phyloP scores from a whole-genome alignment of 2,329 filamentous ascomycete genomes.

The Trichoderma citrinoviride region DNA sequence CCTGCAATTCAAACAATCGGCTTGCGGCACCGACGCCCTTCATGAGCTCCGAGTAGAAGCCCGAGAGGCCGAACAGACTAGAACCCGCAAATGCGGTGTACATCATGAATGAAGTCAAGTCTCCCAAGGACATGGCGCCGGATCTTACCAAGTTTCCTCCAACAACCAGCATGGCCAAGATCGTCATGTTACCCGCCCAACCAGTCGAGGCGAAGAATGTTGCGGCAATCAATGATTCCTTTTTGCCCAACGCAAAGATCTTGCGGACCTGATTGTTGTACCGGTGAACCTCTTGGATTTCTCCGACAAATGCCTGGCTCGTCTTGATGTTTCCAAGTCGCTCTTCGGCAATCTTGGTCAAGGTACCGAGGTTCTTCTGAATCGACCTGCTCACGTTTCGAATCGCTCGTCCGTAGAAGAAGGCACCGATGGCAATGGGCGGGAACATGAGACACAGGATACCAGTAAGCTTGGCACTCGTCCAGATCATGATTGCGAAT shows the following conservation, averaged over 20 bases:
- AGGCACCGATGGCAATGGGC: conserved; percentile 83
- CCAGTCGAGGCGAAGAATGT: conserved; percentile 86
- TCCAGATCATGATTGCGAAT: conserved; percentile 91
- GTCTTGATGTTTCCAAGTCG: conserved; percentile 96
- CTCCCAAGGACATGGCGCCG: conserved; percentile 83
- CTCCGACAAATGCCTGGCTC: conserved; percentile 92
- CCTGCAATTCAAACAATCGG: conserved; percentile 91
- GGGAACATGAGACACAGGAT: conserved; percentile 85
- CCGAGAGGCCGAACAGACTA: conserved; percentile 88
- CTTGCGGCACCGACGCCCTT: conserved; percentile 98
- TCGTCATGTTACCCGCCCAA: conserved; percentile 94
- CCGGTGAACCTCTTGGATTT: conserved; percentile 82
- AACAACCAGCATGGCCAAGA: conserved; percentile 83
- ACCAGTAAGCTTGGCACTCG: conserved; percentile 85
- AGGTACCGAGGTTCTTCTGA: conserved; percentile 85
- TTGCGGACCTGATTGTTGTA: conserved; percentile 91
- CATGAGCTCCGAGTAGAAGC: conserved; percentile 98
- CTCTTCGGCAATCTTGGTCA: conserved; percentile 98
- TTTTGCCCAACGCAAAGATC: conserved; percentile 85
- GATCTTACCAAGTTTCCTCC: conserved; percentile 87
- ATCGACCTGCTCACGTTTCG: conserved; percentile 88
- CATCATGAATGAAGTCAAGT: conserved; percentile 96
- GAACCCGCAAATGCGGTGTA: conserved; percentile 86
- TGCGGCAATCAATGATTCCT: conserved; percentile 82
- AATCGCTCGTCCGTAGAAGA: conserved; percentile 87